These are phyloP conservation scores for Boletus speciosus DNA, from an alignment of 768 basidiomycete genomes.

Conservation along the genomic window DNA sequence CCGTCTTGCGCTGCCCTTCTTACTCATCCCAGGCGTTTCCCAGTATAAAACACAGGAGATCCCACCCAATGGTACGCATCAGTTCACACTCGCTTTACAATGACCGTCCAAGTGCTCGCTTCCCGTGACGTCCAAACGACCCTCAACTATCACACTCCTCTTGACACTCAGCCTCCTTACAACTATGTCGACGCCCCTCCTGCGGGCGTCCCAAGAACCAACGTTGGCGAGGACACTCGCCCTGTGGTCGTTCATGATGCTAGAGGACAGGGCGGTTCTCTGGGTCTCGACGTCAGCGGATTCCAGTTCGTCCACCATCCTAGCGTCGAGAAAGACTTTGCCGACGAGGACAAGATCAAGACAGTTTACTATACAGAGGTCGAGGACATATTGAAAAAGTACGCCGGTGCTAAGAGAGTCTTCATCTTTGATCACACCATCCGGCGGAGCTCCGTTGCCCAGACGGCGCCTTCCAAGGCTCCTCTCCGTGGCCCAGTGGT, in stretches of 20 bases:
- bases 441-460: slow-evolving; percentile 24
- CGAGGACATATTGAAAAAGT: slow-evolving; percentile 38
- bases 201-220: slow-evolving; percentile 25
- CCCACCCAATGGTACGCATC: neutral
- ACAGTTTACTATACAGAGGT: slow-evolving; percentile 41
- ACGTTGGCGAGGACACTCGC: slow-evolving; percentile 26
- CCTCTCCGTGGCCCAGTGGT: slow-evolving; percentile 34
- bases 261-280: slow-evolving; percentile 28
- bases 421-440: slow-evolving; percentile 47
- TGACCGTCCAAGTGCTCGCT: slow-evolving; percentile 24
- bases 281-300: slow-evolving; percentile 41
- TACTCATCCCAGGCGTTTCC: neutral
- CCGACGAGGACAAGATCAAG: slow-evolving; percentile 38
- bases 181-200: slow-evolving; percentile 33
- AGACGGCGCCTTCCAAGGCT: neutral
- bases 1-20: neutral
- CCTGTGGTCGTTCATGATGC: slow-evolving; percentile 29
- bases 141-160: slow-evolving; percentile 36
- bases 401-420: slow-evolving; percentile 37
- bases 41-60: slow-evolving; percentile 8
- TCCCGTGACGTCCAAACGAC: slow-evolving; percentile 36
- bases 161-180: slow-evolving; percentile 32
- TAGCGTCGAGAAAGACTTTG: slow-evolving; percentile 38
- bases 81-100: neutral
- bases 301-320: slow-evolving; percentile 38